Evolutionary conservation across 306 rosid species (phyloP), one percentile per base, ranked within the genome.

Genomic region (Acmispon strigosus): DNA sequence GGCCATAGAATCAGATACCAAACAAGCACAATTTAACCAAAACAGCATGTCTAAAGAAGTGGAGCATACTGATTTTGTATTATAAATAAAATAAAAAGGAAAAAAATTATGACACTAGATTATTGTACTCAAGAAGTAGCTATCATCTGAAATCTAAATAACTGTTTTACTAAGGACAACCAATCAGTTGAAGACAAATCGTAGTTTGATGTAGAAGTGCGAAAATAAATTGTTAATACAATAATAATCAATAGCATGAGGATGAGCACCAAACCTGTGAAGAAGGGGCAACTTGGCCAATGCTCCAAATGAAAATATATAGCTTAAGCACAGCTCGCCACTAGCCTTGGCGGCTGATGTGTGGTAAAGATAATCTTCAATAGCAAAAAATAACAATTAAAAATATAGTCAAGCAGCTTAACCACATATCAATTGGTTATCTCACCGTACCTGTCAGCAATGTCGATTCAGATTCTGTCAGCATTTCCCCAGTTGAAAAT

Each of bases 341-440:
- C 99, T 95, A 73, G 89, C 88, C 80, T 91, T 95, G 66, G 99
- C 97, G 4, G 92, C 99, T 82, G 81, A 62, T 3, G 97, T 95
- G 77, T 95, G 99, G 80, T 95, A 95, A 56, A 69, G 76, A 80
- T 95, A 95, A 84, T 95, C 99, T 95, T 70, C 84, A 82, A 67
- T 57, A 68, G 72, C 19, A 65, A 74, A 69, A 75, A 43, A 12
- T 12, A 76, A 58, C 16, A 75, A 27, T 84, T 55, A 79, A 78
- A 77, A 53, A 77, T 29, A 72, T 37, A 54, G 16, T 39, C 71
- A 22, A 39, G 52, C 29, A 27, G 36, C 10, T 73, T 47, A 49
- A 55, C 70, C 47, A 15, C 52, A 41, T 37, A 64, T 15, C 47
- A 78, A 53, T 58, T 67, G 41, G 49, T 29, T 15, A 75, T 78